phyloP scores from a whole-genome alignment of 1,284 basidiomycete species.

The Flammula alnicola region DNA sequence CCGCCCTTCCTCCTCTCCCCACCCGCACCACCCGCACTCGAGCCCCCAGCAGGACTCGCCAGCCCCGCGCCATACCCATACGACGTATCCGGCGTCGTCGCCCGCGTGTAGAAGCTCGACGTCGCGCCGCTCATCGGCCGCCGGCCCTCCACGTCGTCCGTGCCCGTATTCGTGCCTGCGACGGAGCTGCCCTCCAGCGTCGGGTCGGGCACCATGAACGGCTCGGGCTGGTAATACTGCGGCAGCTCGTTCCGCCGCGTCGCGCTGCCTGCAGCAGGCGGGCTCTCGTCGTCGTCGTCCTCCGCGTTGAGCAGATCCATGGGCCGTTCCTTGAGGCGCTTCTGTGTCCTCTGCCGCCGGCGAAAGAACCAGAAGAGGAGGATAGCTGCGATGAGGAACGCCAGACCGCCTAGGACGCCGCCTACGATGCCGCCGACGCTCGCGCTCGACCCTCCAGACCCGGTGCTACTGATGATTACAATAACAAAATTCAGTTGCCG shows the following conservation, averaged over 20 bases:
- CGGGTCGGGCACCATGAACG: constrained; percentile 70
- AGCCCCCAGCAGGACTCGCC: constrained; percentile 16
- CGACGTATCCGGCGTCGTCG: constrained; percentile 43
- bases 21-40: constrained; percentile 10
- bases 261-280: constrained; percentile 5
- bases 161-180: constrained; percentile 21
- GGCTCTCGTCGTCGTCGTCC: constrained; percentile 53
- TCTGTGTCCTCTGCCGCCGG: constrained; percentile 44
- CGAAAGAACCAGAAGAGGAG: constrained; percentile 54
- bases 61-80: constrained; percentile 26
- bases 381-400: constrained; percentile 46
- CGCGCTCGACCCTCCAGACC: constrained; percentile 30
- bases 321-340: constrained; percentile 53
- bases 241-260: constrained; percentile 48
- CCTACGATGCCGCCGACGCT: constrained; percentile 72
- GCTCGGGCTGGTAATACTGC: constrained; percentile 73
- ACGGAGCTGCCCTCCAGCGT: constrained; percentile 36
- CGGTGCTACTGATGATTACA: constrained; percentile 1
- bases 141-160: constrained; percentile 26
- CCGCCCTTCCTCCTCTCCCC: constrained; percentile 50
- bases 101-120: constrained; percentile 37
- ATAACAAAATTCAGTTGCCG: neutral
- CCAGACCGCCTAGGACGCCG: constrained; percentile 68
- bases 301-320: constrained; percentile 68
- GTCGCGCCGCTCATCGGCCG: constrained; percentile 41